phyloP scores from a whole-genome alignment of 2,329 filamentous ascomycete species.

The Chaetothyriales sp. region DNA sequence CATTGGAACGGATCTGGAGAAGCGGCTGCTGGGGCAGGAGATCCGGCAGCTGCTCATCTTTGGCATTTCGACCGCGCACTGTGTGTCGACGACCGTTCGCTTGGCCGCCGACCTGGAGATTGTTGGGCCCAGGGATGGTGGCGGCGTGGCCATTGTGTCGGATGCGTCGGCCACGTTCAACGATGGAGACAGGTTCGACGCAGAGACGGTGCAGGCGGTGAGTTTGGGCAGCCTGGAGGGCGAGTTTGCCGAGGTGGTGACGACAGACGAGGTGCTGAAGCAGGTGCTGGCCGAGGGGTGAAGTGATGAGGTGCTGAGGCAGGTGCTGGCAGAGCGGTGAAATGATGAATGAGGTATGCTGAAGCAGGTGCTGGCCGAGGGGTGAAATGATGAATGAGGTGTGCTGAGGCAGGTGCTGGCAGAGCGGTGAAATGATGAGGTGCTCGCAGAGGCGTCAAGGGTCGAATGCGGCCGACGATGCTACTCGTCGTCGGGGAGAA shows the following conservation, averaged over 20 bases:
- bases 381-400: no score
- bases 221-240: conserved; percentile 32
- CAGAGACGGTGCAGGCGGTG: conserved; percentile 34
- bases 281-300: neutral
- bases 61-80: conserved; percentile 38
- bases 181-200: conserved; percentile 28
- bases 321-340: no score
- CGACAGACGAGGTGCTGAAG: conserved; percentile 26
- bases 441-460: no score
- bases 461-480: no score
- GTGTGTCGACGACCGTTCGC: conserved; percentile 35
- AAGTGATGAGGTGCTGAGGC: no score
- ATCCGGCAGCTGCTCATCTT: conserved; percentile 29
- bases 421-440: no score
- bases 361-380: no score
- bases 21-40: conserved; percentile 21
- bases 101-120: conserved; percentile 37
- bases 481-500: neutral
- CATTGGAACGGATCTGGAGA: conserved; percentile 32
- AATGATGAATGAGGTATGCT: no score
- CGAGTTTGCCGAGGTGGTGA: conserved; percentile 33
- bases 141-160: conserved; percentile 5
- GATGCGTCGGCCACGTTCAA: conserved; percentile 37
- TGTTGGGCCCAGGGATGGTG: conserved; percentile 19
- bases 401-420: no score